A percentile compares a stretch with the other conserved stretches of the same genome.
Conservation (phyloP, 495 filamentous ascomycete species). For the Aspergillus incahuasiensis region DNA sequence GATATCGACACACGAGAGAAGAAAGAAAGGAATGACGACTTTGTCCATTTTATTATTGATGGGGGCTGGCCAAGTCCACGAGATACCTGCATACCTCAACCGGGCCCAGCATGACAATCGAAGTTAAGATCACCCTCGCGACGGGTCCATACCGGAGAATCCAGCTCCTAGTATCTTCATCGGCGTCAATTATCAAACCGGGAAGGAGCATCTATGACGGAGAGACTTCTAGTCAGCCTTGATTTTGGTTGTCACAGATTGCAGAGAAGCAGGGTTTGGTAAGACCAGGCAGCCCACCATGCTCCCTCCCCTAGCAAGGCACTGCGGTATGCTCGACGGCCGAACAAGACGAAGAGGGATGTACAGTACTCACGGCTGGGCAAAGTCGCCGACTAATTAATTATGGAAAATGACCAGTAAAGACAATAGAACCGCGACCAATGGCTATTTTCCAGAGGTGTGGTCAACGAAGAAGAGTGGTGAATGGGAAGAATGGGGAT, state of each 20-base stretch:
- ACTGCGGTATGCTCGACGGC: background rate
- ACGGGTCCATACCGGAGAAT: conserved; percentile 5
- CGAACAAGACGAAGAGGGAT: background rate
- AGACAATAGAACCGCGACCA: background rate
- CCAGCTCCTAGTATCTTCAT: background rate
- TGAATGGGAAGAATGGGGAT: background rate
- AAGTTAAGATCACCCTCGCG: conserved; percentile 7
- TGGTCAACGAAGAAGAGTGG: background rate
- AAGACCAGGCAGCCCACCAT: background rate
- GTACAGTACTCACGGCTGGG: background rate
- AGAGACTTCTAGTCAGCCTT: background rate
- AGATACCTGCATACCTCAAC: conserved; percentile 6
- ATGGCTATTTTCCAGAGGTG: background rate
- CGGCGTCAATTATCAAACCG: background rate
- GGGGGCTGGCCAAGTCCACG: background rate
- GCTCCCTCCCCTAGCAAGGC: background rate
- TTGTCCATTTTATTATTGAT: conserved; percentile 1
- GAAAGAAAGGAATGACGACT: background rate
- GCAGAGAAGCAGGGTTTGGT: background rate
- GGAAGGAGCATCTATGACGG: background rate
- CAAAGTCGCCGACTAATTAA: background rate
- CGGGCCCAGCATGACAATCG: background rate
- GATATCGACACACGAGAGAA: background rate
- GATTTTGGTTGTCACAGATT: background rate
- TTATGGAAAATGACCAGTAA: background rate